Conservation (phyloP, 331 rosid genomes). For the Acacia concinna region DNA sequence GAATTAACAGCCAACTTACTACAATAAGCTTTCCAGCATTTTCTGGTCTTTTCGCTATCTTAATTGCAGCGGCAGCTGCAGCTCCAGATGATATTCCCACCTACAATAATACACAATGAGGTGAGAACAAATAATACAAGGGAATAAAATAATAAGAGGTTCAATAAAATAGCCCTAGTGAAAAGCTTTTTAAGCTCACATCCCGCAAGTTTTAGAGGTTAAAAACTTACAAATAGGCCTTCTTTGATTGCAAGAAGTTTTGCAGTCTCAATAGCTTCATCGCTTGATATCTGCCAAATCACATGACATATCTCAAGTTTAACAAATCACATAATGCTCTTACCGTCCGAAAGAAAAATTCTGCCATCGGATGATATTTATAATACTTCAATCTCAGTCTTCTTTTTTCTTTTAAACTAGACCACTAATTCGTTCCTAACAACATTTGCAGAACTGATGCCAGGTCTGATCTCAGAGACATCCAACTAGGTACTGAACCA, state of each 20-base stretch:
- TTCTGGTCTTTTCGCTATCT: slow-evolving; percentile 70
- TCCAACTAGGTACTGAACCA: neutral
- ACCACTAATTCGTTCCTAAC: neutral
- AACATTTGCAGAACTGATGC: neutral
- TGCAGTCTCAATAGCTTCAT: slow-evolving; percentile 68
- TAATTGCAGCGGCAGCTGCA: slow-evolving; percentile 63
- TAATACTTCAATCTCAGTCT: neutral
- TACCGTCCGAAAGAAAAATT: neutral
- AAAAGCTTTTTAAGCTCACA: neutral
- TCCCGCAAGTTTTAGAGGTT: slow-evolving; percentile 1
- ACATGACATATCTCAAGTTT: slow-evolving; percentile 21
- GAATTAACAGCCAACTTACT: slow-evolving; percentile 51
- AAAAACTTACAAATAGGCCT: slow-evolving; percentile 63
- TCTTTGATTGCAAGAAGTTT: slow-evolving; percentile 60
- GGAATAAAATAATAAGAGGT: neutral
- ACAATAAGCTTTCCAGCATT: slow-evolving; percentile 78
- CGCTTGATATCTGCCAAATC: slow-evolving; percentile 57
- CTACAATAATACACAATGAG: slow-evolving; percentile 27
- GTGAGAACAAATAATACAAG: neutral
- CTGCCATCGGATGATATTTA: neutral
- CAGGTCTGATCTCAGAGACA: neutral
- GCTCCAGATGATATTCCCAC: slow-evolving; percentile 80
- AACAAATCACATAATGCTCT: slow-evolving; percentile 15
- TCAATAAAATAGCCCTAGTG: neutral
- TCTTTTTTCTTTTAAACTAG: neutral